Conservation (phyloP, 2,329 filamentous ascomycete genomes). For the Ceratocystiopsis sp. region DNA sequence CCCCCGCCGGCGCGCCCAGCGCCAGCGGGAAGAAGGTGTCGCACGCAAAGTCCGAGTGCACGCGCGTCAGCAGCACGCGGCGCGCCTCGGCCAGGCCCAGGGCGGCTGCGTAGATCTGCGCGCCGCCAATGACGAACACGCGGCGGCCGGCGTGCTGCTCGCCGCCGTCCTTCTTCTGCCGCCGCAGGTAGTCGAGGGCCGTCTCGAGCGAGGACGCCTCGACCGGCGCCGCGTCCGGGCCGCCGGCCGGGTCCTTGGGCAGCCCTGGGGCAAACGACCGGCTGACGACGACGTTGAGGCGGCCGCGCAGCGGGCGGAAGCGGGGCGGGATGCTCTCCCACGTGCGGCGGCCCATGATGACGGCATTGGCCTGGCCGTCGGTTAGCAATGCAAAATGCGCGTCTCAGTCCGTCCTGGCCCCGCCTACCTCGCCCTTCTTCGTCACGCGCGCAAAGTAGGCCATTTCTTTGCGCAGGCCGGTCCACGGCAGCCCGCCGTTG, state of each 20-base stretch:
- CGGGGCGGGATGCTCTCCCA: constrained; percentile 75
- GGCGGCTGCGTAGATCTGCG: constrained; percentile 63
- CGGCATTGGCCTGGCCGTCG: constrained; percentile 38
- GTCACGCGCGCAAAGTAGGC: constrained; percentile 87
- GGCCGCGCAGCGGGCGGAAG: constrained; percentile 62
- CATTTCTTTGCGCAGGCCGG: constrained; percentile 78
- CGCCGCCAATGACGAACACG: constrained; percentile 81
- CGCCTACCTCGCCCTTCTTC: constrained; percentile 33
- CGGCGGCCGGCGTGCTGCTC: constrained; percentile 25
- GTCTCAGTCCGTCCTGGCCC: too few relatives aligned
- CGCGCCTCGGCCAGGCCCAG: constrained; percentile 40
- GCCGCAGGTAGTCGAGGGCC: constrained; percentile 29
- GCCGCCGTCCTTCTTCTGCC: neutral
- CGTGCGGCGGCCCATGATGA: constrained; percentile 96
- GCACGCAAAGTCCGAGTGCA: constrained; percentile 54
- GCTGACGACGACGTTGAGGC: constrained; percentile 71
- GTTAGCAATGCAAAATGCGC: neutral
- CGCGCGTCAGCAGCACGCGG: constrained; percentile 52
- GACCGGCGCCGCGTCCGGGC: constrained; percentile 26
- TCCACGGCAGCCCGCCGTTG: constrained; percentile 71
- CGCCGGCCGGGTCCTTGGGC: constrained; percentile 3
- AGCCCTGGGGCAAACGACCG: constrained; percentile 22
- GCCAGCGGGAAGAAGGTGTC: constrained; percentile 57
- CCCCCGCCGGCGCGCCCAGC: constrained; percentile 22
- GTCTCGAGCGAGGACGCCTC: constrained; percentile 40